Percentiles rank a stretch among this genome's conserved stretches.
Conservation (phyloP, 192 early-diverging fungal genomes). For the Rhizophagus prolifer region DNA sequence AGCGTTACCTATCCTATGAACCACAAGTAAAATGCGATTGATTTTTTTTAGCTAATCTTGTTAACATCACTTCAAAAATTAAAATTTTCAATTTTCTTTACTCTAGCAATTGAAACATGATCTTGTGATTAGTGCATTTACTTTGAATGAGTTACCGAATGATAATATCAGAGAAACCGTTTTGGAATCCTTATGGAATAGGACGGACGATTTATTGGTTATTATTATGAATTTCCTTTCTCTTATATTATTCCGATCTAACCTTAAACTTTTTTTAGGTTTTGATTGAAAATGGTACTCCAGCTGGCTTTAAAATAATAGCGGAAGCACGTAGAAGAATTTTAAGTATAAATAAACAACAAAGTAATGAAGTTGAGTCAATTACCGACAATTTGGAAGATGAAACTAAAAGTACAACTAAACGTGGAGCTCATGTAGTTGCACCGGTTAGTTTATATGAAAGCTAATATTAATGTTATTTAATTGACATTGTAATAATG, state of each 20-base stretch:
- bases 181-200: constrained; percentile 74
- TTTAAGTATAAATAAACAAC: constrained; percentile 41
- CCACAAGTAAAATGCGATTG: neutral
- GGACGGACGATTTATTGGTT: constrained; percentile 74
- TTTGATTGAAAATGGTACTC: constrained; percentile 83
- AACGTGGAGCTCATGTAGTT: constrained; percentile 61
- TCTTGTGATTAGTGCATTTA: constrained; percentile 74
- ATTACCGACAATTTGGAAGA: constrained; percentile 25
- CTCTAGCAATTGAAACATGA: constrained; percentile 46
- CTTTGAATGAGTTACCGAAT: constrained; percentile 71
- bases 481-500: constrained; percentile 6
- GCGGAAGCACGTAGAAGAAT: constrained; percentile 67
- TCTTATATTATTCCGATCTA: neutral
- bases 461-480: neutral
- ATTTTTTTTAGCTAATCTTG: neutral
- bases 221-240: neutral
- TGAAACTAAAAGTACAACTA: neutral
- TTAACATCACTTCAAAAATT: neutral
- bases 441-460: constrained; percentile 57
- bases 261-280: constrained; percentile 37
- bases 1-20: neutral
- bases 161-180: constrained; percentile 62
- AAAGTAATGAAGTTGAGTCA: constrained; percentile 34
- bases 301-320: constrained; percentile 65
- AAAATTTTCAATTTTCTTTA: neutral